Base-by-base conservation (phyloP, 148 eudicot genomes). In the Tetragonia tetragonoides region DNA sequence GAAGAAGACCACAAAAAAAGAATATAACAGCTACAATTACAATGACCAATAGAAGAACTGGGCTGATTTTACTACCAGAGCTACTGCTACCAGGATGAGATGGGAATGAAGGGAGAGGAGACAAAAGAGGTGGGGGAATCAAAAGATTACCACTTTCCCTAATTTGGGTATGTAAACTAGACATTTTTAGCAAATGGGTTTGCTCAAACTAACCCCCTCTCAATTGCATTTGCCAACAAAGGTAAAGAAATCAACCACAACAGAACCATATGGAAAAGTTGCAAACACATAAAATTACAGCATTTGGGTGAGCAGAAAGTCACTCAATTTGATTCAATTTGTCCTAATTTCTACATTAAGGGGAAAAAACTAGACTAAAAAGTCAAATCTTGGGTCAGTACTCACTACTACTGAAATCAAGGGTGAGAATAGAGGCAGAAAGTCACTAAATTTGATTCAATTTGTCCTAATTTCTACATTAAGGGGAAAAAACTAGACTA, bases 1-100 rank as follows among this genome's bases (percentile, higher is more conserved):
- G 93, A 53, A 90, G 81, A 34, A 90, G 63, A 51, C 93, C 89
- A 71, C 78, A 81, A 61, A 84, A 53, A 68, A 90, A 90, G 81
- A 90, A 83, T 54, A 83, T 59, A 68, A 86, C 68, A 12, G 91
- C 86, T 75, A 88, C 34, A 61, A 90, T 77, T 17, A 88, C 83
- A 28, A 90, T 90, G 18, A 81, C 80, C 64, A 86, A 40, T 41
- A 88, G 86, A 44, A 88, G 41, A 34, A 78, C 67, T 57, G 93
- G 89, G 61, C 91, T 90, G n/a, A 85, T 90, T 70, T 74, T 86
- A 60, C 67, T 75, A 66, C 64, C 46, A 49, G 85, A 67, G 14
- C 20, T 28, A 41, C 20, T 70, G 12, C 51, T 68, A 7, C 1
- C 49, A 24, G 79, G 61, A 62, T 56, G 65, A 7, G 77, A 66